phyloP scores from a whole-genome alignment of 1,139 yeast species.

The Pichia inconspicua region DNA sequence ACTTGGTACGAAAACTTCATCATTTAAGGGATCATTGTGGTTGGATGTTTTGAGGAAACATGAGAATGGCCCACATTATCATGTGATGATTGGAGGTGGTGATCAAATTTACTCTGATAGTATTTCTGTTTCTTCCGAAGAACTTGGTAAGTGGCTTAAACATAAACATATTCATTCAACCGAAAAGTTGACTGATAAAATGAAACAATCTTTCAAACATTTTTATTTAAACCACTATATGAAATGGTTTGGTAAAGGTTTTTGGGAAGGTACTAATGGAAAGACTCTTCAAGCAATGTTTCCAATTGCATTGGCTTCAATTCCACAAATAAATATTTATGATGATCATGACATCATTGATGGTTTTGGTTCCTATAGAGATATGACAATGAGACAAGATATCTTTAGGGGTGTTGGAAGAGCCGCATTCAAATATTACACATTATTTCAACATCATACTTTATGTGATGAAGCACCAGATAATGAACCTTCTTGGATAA shows the following conservation, averaged over 20 bases:
- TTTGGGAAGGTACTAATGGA: slow-evolving; percentile 65
- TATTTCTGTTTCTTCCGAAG: slow-evolving; percentile 51
- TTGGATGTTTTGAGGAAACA: slow-evolving; percentile 60
- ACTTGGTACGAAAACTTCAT: slow-evolving; percentile 51
- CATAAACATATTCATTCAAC: slow-evolving; percentile 37
- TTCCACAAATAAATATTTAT: slow-evolving; percentile 76
- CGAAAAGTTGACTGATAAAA: slow-evolving; percentile 38
- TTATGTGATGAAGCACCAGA: slow-evolving; percentile 37
- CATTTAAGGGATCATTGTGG: slow-evolving; percentile 77
- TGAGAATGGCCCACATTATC: slow-evolving; percentile 49
- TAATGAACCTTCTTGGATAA: slow-evolving; percentile 51
- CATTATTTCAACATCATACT: slow-evolving; percentile 85
- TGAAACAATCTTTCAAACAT: slow-evolving; percentile 47
- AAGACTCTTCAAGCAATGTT: slow-evolving; percentile 57
- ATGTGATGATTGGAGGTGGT: slow-evolving; percentile 96
- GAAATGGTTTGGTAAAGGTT: slow-evolving; percentile 86
- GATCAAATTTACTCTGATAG: slow-evolving; percentile 91
- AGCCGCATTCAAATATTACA: slow-evolving; percentile 74
- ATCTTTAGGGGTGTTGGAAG: slow-evolving; percentile 67
- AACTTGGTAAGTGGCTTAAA: slow-evolving; percentile 55
- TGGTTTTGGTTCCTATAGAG: slow-evolving; percentile 85
- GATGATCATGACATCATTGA: slow-evolving; percentile 95
- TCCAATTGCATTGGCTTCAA: slow-evolving; percentile 70
- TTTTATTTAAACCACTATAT: slow-evolving; percentile 70
- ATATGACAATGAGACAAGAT: slow-evolving; percentile 62